Base-by-base conservation (phyloP, 2,329 filamentous ascomycete genomes). In the Neofusicoccum parvum region DNA sequence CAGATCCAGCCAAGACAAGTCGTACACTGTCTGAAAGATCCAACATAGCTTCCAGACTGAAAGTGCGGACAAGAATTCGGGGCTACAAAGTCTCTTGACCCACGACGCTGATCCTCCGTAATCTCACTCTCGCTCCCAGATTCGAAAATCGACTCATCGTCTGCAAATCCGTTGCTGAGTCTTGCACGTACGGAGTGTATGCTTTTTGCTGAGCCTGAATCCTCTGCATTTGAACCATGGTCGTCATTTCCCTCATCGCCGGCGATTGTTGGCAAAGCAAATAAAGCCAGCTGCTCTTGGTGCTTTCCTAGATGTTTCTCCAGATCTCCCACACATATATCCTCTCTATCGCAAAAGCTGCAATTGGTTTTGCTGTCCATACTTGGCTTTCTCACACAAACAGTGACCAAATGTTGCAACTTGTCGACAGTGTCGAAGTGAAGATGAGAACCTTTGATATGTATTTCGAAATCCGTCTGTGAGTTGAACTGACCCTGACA, bases 221-320 rank as follows among this genome's bases (percentile, higher is more conserved):
- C 5, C 5, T 59, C 15, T 5, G 23, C 14, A 41, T 46, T 6
- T 32, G 39, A 34, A 15, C 3, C 11, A 2, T 32, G 15, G 0
- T 17, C 12, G 4, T 51, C 48, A 5, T 46, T 9, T 6, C 12
- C 20, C 5, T 51, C 36, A 7, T 60, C n/a, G 2, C 15, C 34
- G 14, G 15, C 2, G 17, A 20, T 43, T 17, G 23, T 11, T 1
- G 34, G 60, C n/a, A 63, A 41, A 9, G 37, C 48, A 5, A 53
- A 63, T 3, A 63, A 32, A n/a, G 60, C 60, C 7, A 63, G 37
- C 11, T 63, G 36, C 36, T 63, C 36, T 14, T 63, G 60, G 10
- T 63, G 60, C 3, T 45, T n/a, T 14, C 48, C 60, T 3, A 63
- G 3, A 3, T 63, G 48, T 7, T 34, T 51, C n/a, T 53, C 32